Evolutionary conservation across 2,329 filamentous ascomycete genomes (phyloP).

Genomic region (Torrubiella hemipterigena): DNA sequence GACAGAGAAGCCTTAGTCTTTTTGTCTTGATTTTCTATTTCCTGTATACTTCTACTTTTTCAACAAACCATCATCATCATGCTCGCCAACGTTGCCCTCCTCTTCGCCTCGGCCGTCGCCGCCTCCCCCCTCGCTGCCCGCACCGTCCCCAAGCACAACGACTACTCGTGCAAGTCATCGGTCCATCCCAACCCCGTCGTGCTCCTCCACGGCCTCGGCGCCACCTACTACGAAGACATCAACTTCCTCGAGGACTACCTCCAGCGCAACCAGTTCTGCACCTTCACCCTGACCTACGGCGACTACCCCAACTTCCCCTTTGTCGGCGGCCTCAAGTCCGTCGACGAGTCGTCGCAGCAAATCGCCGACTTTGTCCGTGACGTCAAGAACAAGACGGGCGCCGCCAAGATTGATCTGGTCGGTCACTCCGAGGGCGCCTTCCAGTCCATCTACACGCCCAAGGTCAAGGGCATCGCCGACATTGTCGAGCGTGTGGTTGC

Average conservation of each 20-base stretch:
- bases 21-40: too few relatives aligned
- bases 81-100: neutral
- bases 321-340: slow-evolving; percentile 10
- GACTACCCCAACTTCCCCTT: slow-evolving; percentile 8
- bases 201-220: slow-evolving; percentile 11
- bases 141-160: slow-evolving; percentile 6
- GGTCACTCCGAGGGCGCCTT: slow-evolving; percentile 13
- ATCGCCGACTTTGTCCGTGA: slow-evolving; percentile 10
- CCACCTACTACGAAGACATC: slow-evolving; percentile 9
- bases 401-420: slow-evolving; percentile 11
- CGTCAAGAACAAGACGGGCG: slow-evolving; percentile 8
- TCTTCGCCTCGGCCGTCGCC: neutral
- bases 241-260: slow-evolving; percentile 10
- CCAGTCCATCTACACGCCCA: slow-evolving; percentile 11
- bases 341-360: slow-evolving; percentile 8
- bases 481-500: slow-evolving; percentile 10
- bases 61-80: too few relatives aligned
- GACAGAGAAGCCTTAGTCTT: too few relatives aligned
- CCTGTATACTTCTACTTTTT: too few relatives aligned
- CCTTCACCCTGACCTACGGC: slow-evolving; percentile 12
- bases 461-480: slow-evolving; percentile 7
- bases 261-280: slow-evolving; percentile 8
- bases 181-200: slow-evolving; percentile 10
- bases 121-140: neutral
- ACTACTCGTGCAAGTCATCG: slow-evolving; percentile 8